phyloP scores from a whole-genome alignment of 2,329 filamentous ascomycete genomes.

The Fusarium sp. region DNA sequence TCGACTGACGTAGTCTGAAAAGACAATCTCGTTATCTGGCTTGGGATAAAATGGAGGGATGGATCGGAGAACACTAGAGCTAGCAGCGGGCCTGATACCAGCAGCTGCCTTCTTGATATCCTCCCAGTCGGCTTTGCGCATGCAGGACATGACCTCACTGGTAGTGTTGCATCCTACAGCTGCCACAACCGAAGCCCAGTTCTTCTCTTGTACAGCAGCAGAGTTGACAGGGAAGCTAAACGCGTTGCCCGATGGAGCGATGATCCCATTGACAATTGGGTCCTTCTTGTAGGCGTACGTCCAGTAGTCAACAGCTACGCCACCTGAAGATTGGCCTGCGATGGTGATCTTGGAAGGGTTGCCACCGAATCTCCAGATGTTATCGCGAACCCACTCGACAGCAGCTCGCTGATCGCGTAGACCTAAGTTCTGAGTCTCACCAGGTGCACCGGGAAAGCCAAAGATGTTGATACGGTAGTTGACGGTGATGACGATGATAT shows the following conservation, averaged over 20 bases:
- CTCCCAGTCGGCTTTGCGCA: conserved; percentile 50
- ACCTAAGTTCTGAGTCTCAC: conserved; percentile 39
- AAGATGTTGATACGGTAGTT: conserved; percentile 59
- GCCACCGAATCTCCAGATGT: conserved; percentile 46
- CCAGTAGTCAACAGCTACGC: conserved; percentile 57
- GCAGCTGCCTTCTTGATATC: conserved; percentile 52
- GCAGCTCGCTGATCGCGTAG: conserved; percentile 46
- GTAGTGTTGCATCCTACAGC: conserved; percentile 51
- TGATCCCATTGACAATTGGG: conserved; percentile 60
- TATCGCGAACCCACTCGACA: conserved; percentile 49
- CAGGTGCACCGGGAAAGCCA: conserved; percentile 52
- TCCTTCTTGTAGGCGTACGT: conserved; percentile 60
- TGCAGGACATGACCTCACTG: conserved; percentile 49
- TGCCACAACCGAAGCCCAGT: conserved; percentile 55
- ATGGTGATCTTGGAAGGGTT: conserved; percentile 47
- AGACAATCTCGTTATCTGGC: conserved; percentile 54
- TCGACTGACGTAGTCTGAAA: conserved; percentile 51
- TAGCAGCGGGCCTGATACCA: conserved; percentile 46
- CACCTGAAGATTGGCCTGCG: conserved; percentile 49
- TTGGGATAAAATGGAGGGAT: conserved; percentile 56
- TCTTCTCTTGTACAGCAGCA: conserved; percentile 46
- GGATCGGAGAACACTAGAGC: conserved; percentile 50
- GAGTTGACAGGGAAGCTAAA: conserved; percentile 58
- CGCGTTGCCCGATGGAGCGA: conserved; percentile 58
- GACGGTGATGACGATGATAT: conserved; percentile 58